Evolutionary conservation across 2,329 filamentous ascomycete genomes (phyloP), one percentile per base, ranked within the genome.

Genomic region (Fusarium pseudonygamai): DNA sequence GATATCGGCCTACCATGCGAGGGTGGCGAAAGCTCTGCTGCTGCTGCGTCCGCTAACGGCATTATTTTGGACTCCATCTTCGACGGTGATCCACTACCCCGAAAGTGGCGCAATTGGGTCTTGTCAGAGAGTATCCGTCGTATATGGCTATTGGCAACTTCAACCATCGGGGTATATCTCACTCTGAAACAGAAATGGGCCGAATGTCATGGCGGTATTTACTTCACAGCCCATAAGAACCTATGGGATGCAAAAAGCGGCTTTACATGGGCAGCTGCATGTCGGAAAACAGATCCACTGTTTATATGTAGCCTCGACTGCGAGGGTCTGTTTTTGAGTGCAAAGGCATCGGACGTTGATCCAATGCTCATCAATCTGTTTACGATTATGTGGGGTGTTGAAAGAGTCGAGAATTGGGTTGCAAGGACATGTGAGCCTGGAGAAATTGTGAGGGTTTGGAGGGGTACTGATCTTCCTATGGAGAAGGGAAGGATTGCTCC

Each of bases 391-490:
- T 68, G 65, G 65, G 64, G 65, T 2, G 42, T 61, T 6, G 65
- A 68, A 16, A 63, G 65, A 15, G 65, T 68, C 2, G 64, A 68
- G 64, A 68, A 68, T 13, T 68, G 65, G 65, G 36, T 63, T 39
- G 56, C 57, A 4, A 47, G 65, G 8, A 68, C 65, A 12, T 14
- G 26, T 18, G n/a, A 16, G 0, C 16, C 47, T 10, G 64, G 56
- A 32, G 30, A 42, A 1, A 14, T 10, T 8, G 20, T 63, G 1
- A 28, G 6, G 7, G 32, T 68, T 6, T 68, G 65, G 65, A 68
- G 28, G 28, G 40, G 39, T 2, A n/a, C 42, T 1, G 9, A 60
- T 40, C 11, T 60, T 7, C 53, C 53, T 1, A 55, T 47, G 47
- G 26, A 55, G 3, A 55, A 45, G 16, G 60, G 46, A 30, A 46